A percentile compares a stretch with the other conserved stretches of the same genome.
Evolutionary conservation across 2,329 filamentous ascomycete species (phyloP).

Genomic region (Grosmannia serpens): DNA sequence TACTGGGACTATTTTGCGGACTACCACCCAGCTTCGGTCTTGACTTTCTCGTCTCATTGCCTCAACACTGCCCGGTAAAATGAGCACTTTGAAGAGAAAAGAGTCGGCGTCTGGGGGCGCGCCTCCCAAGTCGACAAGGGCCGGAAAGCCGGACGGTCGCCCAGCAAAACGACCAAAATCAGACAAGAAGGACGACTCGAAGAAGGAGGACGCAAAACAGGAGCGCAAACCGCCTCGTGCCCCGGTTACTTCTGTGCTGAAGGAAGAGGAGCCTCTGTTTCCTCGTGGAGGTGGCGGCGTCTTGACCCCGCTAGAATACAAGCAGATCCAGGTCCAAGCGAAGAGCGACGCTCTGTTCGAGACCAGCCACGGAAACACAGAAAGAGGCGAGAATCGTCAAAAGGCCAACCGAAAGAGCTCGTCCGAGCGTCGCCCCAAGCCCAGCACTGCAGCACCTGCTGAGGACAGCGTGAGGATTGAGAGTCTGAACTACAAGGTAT

Average conservation of each 20-base stretch:
- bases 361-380: conserved; percentile 51
- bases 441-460: conserved; percentile 41
- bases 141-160: conserved; percentile 1
- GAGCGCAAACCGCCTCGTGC: conserved; percentile 12
- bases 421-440: conserved; percentile 6
- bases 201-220: not conserved
- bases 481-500: conserved; percentile 62
- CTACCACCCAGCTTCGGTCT: not conserved
- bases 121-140: conserved; percentile 2
- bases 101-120: conserved; percentile 6
- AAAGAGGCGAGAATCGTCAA: conserved; percentile 33
- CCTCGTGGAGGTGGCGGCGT: conserved; percentile 86
- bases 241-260: conserved; percentile 33
- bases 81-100: conserved; percentile 14
- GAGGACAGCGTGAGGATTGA: conserved; percentile 62
- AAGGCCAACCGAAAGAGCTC: conserved; percentile 39
- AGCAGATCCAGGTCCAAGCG: conserved; percentile 90
- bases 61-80: not conserved
- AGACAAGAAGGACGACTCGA: conserved; percentile 1
- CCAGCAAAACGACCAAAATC: conserved; percentile 11
- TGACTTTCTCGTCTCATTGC: not conserved
- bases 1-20: not conserved
- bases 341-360: conserved; percentile 81
- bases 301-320: conserved; percentile 86
- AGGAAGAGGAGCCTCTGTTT: conserved; percentile 80